Evolutionary conservation across 2,329 filamentous ascomycete genomes (phyloP).

Genomic region (Colletotrichum spinosum): DNA sequence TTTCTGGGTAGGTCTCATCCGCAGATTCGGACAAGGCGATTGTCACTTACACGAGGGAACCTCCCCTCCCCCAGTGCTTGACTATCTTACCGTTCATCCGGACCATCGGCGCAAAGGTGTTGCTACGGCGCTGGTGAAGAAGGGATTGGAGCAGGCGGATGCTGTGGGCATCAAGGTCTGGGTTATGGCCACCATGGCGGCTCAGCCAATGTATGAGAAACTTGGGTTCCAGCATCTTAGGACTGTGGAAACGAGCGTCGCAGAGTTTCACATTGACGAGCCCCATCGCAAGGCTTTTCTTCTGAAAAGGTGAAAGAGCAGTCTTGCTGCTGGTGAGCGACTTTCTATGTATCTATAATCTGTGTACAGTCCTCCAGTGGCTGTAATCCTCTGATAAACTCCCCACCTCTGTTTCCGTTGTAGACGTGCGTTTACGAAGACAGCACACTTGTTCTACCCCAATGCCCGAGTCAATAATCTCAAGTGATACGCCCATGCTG

Average conservation of each 20-base stretch:
- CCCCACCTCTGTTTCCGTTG: no score
- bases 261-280: constrained; percentile 1
- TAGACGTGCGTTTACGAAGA: no score
- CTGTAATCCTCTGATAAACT: no score
- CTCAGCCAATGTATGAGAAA: constrained; percentile 16
- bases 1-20: constrained; percentile 9
- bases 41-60: not conserved
- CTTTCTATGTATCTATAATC: no score
- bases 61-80: not conserved
- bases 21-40: not conserved
- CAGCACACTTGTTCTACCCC: no score
- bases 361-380: no score
- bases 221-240: constrained; percentile 12
- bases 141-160: constrained; percentile 4
- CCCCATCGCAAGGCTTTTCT: constrained; percentile 10
- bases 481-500: no score
- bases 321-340: not conserved
- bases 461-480: not conserved
- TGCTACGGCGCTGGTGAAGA: constrained; percentile 1
- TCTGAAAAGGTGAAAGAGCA: not conserved
- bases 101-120: constrained; percentile 4
- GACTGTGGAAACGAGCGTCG: not conserved
- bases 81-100: constrained; percentile 11
- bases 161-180: constrained; percentile 10
- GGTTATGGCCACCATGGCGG: constrained; percentile 3